phyloP scores from a whole-genome alignment of 768 basidiomycete genomes.

The Rhodocollybia butyracea region DNA sequence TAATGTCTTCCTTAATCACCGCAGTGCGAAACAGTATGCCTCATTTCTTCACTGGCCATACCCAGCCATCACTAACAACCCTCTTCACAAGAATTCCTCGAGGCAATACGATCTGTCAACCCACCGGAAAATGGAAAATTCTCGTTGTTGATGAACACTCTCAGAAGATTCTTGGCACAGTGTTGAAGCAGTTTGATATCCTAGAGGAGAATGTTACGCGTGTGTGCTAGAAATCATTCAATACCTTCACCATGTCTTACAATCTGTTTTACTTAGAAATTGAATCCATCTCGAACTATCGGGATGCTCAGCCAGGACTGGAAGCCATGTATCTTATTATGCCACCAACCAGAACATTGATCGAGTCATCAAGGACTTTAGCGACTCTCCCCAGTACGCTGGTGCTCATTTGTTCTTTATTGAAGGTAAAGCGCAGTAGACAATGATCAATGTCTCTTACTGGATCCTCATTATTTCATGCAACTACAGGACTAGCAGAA shows the following conservation, averaged over 20 bases:
- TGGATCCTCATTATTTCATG: neutral
- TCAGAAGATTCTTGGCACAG: conserved; percentile 76
- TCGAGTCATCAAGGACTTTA: conserved; percentile 85
- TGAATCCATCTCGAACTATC: conserved; percentile 81
- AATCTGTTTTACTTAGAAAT: conserved; percentile 57
- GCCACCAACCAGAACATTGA: conserved; percentile 92
- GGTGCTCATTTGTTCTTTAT: conserved; percentile 91
- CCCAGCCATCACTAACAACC: neutral
- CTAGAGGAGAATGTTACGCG: conserved; percentile 95
- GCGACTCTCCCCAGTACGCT: conserved; percentile 60
- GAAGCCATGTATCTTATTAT: conserved; percentile 94
- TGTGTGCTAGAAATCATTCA: conserved; percentile 39
- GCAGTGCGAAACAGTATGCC: conserved; percentile 44
- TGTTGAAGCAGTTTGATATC: conserved; percentile 92
- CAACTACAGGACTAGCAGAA: conserved; percentile 66
- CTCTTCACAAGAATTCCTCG: conserved; percentile 66
- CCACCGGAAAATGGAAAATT: conserved; percentile 93
- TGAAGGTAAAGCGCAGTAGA: conserved; percentile 51
- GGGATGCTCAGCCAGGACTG: conserved; percentile 79
- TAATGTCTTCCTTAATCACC: conserved; percentile 40
- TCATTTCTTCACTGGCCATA: conserved; percentile 6
- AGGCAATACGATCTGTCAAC: conserved; percentile 82
- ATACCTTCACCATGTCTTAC: neutral
- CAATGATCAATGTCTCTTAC: neutral
- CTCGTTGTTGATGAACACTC: conserved; percentile 94